These are phyloP conservation scores for Rhynchosporium agropyri DNA, from an alignment of 2,329 filamentous ascomycete species.

Conservation along the genomic window DNA sequence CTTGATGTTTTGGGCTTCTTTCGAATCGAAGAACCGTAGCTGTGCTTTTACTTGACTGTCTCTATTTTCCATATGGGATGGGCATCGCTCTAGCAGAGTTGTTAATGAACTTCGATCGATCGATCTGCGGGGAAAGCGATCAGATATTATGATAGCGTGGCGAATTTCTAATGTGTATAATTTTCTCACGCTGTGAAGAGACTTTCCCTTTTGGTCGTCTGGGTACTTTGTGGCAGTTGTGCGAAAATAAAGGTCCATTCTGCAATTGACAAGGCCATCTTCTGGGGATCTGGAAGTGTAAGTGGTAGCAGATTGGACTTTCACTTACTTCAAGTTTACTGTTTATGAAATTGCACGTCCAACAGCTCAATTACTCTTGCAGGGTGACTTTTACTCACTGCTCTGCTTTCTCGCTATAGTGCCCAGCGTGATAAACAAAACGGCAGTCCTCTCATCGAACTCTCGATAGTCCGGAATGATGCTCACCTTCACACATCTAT, in stretches of 20 bases:
- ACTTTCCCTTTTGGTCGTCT: neutral
- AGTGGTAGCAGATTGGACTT: neutral
- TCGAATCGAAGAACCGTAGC: neutral
- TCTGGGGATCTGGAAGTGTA: neutral
- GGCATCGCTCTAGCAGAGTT: neutral
- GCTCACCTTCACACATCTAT: too few species aligned
- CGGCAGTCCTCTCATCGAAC: neutral
- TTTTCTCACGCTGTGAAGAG: neutral
- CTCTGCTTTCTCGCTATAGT: neutral
- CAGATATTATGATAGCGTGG: neutral
- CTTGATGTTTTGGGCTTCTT: neutral
- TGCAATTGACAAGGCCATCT: neutral
- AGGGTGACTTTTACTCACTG: neutral
- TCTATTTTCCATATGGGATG: neutral
- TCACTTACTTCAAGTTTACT: neutral
- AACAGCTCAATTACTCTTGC: neutral
- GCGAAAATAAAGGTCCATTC: neutral
- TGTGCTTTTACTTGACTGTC: neutral
- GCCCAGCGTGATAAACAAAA: neutral
- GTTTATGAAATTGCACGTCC: neutral
- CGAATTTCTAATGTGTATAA: conserved; percentile 13
- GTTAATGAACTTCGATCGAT: neutral
- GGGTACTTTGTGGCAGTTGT: neutral
- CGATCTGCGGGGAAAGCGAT: neutral
- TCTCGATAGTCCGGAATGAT: neutral